Evolutionary conservation across 768 basidiomycete genomes (phyloP), one percentile per base, ranked within the genome.

Genomic region (Leccinum ochraceum): DNA sequence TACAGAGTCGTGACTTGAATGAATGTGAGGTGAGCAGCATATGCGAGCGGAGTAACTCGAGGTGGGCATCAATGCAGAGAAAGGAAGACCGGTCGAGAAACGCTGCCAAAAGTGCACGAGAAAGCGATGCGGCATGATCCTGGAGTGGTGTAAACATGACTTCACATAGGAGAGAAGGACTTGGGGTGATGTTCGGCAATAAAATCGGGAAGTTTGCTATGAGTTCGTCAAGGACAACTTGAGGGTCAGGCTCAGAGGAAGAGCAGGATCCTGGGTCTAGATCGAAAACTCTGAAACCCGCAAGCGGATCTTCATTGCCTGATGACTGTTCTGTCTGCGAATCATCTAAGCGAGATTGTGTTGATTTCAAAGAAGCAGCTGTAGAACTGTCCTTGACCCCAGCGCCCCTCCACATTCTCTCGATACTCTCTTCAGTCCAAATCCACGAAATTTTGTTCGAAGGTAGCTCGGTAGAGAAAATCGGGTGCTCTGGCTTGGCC

Each of bases 21-120:
- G 87, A 75, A 32, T 88, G 85, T 0, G 86, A 84, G 1, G 88
- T 85, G 51, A 94, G 76, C 16, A 93, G 78, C 54, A 94, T 80
- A 66, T 91, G 93, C 4, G 89, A 89, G 20, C 89, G 85, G 44
- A 94, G 77, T 50, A 94, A 78, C 26, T 76, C 66, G 30, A 92
- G 81, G 64, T 93, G 92, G 1, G 84, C 77, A 52, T 80, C 83
- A 39, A 94, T 77, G 64, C 87, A 85, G 54, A 94, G 84, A n/a
- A 81, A 80, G 8, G 84, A 84, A 2, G 82, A 73, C 0, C 85
- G 80, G 13, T 83, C 78, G 10, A 94, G 78, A 70, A 94, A 86
- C 8, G 90, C 77, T 1, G 78, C 75, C 11, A 95, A 79, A 4
- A 95, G 81, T 9, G 88, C 81, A 10, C 78, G 76, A 0, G 92